Conservation (phyloP, 176 grass and related monocot genomes). For the Bromus sterilis region DNA sequence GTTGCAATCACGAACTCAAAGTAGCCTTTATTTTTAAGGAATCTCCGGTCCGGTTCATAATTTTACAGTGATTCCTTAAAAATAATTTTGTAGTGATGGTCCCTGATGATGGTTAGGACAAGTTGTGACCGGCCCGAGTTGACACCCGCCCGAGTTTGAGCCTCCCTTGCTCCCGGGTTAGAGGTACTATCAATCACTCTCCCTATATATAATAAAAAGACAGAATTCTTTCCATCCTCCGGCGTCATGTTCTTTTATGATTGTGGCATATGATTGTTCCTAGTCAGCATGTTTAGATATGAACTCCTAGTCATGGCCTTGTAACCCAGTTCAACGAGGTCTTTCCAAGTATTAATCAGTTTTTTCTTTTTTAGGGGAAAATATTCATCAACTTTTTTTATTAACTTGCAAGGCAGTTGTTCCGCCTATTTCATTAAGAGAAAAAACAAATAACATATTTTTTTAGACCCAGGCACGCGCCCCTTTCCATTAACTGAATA, state of each 20-base stretch:
- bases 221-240: no score
- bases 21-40: not conserved
- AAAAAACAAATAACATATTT: no score
- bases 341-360: not conserved
- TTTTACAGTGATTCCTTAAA: not conserved
- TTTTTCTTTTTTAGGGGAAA: no score
- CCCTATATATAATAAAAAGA: no score
- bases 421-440: no score
- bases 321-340: not conserved
- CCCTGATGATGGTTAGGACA: not conserved
- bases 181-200: no score
- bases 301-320: not conserved
- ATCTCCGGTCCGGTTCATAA: not conserved
- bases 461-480: no score
- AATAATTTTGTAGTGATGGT: no score
- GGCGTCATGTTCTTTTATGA: no score
- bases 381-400: no score
- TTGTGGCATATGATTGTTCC: not conserved
- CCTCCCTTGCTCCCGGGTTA: not conserved
- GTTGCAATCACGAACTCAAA: not conserved
- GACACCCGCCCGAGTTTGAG: not conserved
- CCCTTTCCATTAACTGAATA: no score
- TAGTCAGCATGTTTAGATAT: not conserved
- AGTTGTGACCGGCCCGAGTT: not conserved
- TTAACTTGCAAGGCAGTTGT: no score